These are phyloP conservation scores for Endocalyx cinctus DNA, from an alignment of 2,329 filamentous ascomycete genomes.

Conservation along the genomic window DNA sequence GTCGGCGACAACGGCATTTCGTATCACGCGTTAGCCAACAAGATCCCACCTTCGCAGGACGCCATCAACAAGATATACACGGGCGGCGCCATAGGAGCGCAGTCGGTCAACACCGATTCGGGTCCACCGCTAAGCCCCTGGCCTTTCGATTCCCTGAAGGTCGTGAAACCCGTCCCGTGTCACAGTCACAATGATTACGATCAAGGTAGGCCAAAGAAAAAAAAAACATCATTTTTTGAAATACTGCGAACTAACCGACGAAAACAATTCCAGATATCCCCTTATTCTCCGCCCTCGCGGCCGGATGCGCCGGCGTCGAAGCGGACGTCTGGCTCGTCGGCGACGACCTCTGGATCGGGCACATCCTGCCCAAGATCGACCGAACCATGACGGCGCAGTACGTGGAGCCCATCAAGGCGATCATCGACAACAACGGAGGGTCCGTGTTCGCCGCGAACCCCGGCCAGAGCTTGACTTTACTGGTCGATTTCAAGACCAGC, in stretches of 20 bases:
- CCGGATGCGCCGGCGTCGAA: constrained; percentile 23
- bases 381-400: constrained; percentile 22
- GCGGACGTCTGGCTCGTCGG: constrained; percentile 21
- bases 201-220: too few species aligned
- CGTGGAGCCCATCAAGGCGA: constrained; percentile 19
- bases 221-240: too few species aligned
- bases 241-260: too few species aligned
- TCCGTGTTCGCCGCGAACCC: constrained; percentile 16
- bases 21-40: constrained; percentile 22
- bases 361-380: constrained; percentile 16
- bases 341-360: constrained; percentile 21
- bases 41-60: constrained; percentile 19
- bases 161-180: constrained; percentile 18
- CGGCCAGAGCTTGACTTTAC: constrained; percentile 17
- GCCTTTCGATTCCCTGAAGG: constrained; percentile 20
- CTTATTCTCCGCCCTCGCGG: constrained; percentile 20
- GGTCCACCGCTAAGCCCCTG: constrained; percentile 21
- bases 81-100: constrained; percentile 14
- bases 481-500: constrained; percentile 26
- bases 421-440: constrained; percentile 22
- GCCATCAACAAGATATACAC: constrained; percentile 21
- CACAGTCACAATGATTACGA: constrained; percentile 27
- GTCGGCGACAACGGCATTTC: constrained; percentile 20
- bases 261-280: constrained; percentile 14
- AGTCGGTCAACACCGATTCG: constrained; percentile 18